Base-by-base conservation (phyloP, 371 early-diverging fungal genomes). In the Conidiobolus incongruus region DNA sequence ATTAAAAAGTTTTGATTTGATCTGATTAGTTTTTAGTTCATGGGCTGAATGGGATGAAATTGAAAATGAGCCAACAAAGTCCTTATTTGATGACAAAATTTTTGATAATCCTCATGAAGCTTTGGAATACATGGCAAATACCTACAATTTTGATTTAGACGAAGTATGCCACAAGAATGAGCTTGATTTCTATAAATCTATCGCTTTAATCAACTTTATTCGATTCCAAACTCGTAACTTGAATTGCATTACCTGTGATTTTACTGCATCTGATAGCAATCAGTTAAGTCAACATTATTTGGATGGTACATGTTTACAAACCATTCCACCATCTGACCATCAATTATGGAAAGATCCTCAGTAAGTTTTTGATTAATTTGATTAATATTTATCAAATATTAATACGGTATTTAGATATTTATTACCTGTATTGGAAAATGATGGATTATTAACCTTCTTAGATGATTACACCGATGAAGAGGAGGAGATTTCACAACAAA, bases 121-220 rank as follows among this genome's bases (percentile, higher is more conserved):
- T 21, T 55, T 75, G 26, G 63, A 68, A 4, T 86, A 91, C 52
- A 76, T 89, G 80, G 67, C 65, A 30, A 28, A 48, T 12, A 60
- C 44, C 4, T 89, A 82, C 55, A 61, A 55, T 2, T 87, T 94
- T 55, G 81, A 89, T 55, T 58, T 94, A 31, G 53, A 56, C 0
- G 49, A 47, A 11, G 56, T 85, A 22, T 55, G 73, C 45, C 52
- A 58, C 20, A 51, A 55, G 4, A 56, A 45, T 61, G 69, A 52
- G 11, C 62, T 88, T 30, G 79, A 83, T 47, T 81, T 90, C 41
- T 88, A 94, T 66, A 70, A 74, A 49, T 70, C 75, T 2, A 71
- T 94, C 38, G 52, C 66, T 7, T 60, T 94, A 46, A 75, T 94
- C 63, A 94, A 94, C 56, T 82, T 71, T 46, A 77, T 91, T 46